A percentile compares a stretch with the other conserved stretches of the same genome.
Conservation (phyloP, 1,139 yeast species). For the Pneumocystis sp. region DNA sequence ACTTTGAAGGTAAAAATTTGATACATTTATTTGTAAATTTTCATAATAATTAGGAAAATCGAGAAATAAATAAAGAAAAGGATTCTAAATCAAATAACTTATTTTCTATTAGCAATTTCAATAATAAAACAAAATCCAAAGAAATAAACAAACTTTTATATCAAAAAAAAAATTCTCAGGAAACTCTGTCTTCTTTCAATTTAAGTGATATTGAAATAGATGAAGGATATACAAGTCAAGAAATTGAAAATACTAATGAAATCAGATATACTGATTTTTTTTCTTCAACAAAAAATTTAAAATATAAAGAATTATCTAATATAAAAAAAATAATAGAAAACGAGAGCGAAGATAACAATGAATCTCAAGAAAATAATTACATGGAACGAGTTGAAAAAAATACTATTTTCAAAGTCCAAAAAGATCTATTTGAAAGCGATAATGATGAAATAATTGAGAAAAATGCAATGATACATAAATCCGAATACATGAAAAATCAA, state of each 20-base stretch:
- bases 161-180: not conserved
- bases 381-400: conserved; percentile 33
- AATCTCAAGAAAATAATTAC: conserved; percentile 19
- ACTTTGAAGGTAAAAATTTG: conserved; percentile 18
- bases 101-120: conserved; percentile 9
- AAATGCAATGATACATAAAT: conserved; percentile 28
- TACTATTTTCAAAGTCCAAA: conserved; percentile 41
- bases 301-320: conserved; percentile 6
- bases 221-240: conserved; percentile 15
- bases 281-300: conserved; percentile 20
- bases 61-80: conserved; percentile 12
- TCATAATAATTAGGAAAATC: conserved; percentile 19
- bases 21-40: conserved; percentile 17
- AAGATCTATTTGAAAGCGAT: conserved; percentile 39
- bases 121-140: conserved; percentile 14
- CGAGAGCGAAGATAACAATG: conserved; percentile 8
- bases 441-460: conserved; percentile 21
- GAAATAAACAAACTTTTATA: conserved; percentile 7
- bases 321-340: not conserved
- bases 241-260: conserved; percentile 19
- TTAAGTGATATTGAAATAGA: conserved; percentile 16
- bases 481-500: conserved; percentile 78
- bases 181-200: conserved; percentile 9
- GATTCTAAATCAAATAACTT: conserved; percentile 7
- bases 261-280: conserved; percentile 28